Evolutionary conservation across 2,329 filamentous ascomycete genomes (phyloP), one percentile per base, ranked within the genome.

Genomic region (Akanthomyces lecanii): DNA sequence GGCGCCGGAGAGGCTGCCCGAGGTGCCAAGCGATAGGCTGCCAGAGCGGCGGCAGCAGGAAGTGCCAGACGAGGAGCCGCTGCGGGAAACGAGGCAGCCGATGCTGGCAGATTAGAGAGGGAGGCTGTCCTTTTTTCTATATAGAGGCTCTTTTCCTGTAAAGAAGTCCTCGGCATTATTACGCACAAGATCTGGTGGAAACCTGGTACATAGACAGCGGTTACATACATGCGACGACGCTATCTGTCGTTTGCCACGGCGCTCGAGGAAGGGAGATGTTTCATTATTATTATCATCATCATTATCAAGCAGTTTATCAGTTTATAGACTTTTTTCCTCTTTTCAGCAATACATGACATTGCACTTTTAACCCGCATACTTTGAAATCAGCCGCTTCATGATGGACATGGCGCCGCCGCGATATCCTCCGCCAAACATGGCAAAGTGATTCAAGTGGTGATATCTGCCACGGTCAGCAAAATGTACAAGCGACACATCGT

Each of bases 381-480:
- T 96, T 48, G 78, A 78, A 33, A 91, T 77, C 68, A 97, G 77
- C 66, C 78, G 84, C 73, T 82, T 85, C 90, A 96, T 95, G 61
- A 96, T 95, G 5, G 82, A 82, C 75, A 94, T 82, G 33, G 92
- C 92, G 5, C 91, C 88, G 47, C 82, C 81, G 45, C 85, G 85
- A 73, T 97, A 97, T 0, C 89, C 84, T 1, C 88, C 89, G 0
- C 92, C 92, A 73, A 97, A 97, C 53, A 97, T 81, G 1, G 90
- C 88, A 78, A 88, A 89, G 69, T 97, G 94, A 67, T 97, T 97
- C 28, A 97, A 77, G 71, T 96, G 90, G 73, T 97, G 94, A 74
- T 97, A 94, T 66, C 89, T 91, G 53, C 61, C 7, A 42, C 56
- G 7, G 64, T 71, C 59, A 74, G 68, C 63, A n/a, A 38, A 18